phyloP scores from a whole-genome alignment of 2,329 filamentous ascomycete species.

The Byssothecium circinans region DNA sequence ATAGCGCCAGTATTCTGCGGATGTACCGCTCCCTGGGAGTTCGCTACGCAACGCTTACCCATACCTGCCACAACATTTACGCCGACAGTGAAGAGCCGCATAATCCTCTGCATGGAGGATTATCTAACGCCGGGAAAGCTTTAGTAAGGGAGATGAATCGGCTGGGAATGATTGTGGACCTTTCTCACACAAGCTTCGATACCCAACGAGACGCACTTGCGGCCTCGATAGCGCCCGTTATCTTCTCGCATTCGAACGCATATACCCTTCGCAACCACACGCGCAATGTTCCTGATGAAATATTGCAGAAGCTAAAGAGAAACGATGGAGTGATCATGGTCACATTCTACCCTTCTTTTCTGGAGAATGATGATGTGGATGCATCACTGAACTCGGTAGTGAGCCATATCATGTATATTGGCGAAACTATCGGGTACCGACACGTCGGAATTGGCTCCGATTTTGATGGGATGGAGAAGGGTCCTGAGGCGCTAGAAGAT shows the following conservation, averaged over 20 bases:
- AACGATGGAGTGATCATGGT: conserved; percentile 80
- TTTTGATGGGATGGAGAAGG: conserved; percentile 60
- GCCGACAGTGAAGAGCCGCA: conserved; percentile 72
- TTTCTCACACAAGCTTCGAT: conserved; percentile 74
- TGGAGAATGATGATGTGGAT: conserved; percentile 39
- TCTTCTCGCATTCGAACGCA: conserved; percentile 73
- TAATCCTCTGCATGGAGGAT: conserved; percentile 65
- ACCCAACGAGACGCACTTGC: conserved; percentile 82
- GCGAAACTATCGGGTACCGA: conserved; percentile 76
- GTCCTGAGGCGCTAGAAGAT: conserved; percentile 8
- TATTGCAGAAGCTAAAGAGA: conserved; percentile 71
- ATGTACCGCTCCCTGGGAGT: conserved; percentile 75
- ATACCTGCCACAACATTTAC: conserved; percentile 88
- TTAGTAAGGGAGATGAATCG: conserved; percentile 88
- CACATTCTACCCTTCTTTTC: conserved; percentile 80
- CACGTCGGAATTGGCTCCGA: conserved; percentile 86
- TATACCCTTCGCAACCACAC: conserved; percentile 74
- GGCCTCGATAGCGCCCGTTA: conserved; percentile 72
- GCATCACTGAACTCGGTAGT: conserved; percentile 72
- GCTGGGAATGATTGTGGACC: conserved; percentile 85
- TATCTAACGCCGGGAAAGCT: conserved; percentile 67
- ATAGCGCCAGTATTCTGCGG: conserved; percentile 72
- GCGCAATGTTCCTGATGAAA: conserved; percentile 82
- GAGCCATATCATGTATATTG: conserved; percentile 79
- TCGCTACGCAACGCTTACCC: conserved; percentile 82